These are phyloP conservation scores for Phaeophleospora eucalypticola DNA, from an alignment of 2,329 filamentous ascomycete species.

Conservation along the genomic window DNA sequence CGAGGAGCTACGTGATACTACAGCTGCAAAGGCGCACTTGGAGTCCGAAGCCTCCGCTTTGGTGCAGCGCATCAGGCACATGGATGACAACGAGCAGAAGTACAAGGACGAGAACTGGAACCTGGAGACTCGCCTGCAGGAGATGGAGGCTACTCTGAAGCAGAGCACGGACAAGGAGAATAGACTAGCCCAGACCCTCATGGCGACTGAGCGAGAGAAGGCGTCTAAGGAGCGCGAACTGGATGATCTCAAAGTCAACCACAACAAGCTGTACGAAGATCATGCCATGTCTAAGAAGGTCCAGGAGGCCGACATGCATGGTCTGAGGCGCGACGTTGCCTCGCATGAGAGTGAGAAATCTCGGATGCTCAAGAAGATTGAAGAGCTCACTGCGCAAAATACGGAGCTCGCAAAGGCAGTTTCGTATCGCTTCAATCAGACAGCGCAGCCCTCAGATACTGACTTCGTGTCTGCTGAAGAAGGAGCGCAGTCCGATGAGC, in stretches of 20 bases:
- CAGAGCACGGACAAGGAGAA: constrained; percentile 79
- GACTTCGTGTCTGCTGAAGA: constrained; percentile 60
- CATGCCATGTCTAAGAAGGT: constrained; percentile 72
- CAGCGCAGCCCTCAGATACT: constrained; percentile 22
- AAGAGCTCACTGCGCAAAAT: constrained; percentile 84
- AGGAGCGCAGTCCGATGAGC: constrained; percentile 47
- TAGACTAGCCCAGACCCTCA: constrained; percentile 70
- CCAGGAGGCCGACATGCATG: constrained; percentile 83
- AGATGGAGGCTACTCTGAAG: constrained; percentile 67
- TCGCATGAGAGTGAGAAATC: constrained; percentile 73
- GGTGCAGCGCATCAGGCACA: constrained; percentile 70
- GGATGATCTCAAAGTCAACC: constrained; percentile 78
- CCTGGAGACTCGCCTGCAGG: constrained; percentile 86
- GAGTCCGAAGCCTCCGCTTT: constrained; percentile 79
- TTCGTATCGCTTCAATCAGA: constrained; percentile 58
- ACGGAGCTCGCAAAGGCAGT: constrained; percentile 84
- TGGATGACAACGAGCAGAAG: constrained; percentile 91
- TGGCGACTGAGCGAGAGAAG: constrained; percentile 69
- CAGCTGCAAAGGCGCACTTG: constrained; percentile 70
- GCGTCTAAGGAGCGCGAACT: constrained; percentile 75
- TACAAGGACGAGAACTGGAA: constrained; percentile 99
- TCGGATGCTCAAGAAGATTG: constrained; percentile 77
- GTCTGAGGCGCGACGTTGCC: constrained; percentile 73
- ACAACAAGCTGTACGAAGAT: constrained; percentile 77
- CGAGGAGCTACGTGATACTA: constrained; percentile 71